Evolutionary conservation across 257 asterid genomes (phyloP).

Genomic region (Nemophila menziesii): DNA sequence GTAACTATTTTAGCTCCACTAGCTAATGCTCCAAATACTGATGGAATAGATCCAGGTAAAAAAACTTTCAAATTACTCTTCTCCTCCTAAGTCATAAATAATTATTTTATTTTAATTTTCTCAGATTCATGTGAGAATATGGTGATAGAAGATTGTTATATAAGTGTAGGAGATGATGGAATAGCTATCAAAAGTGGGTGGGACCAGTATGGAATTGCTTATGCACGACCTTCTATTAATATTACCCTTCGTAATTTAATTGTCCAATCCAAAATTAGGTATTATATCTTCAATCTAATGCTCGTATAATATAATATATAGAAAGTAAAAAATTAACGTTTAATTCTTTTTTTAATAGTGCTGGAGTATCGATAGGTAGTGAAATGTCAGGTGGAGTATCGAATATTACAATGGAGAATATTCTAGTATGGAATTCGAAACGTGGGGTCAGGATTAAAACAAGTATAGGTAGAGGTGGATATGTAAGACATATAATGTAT

Average conservation of each 20-base stretch:
- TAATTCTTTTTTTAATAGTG: slow-evolving; percentile 33
- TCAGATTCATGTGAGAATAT: slow-evolving; percentile 77
- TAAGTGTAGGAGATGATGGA: slow-evolving; percentile 86
- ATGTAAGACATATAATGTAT: slow-evolving; percentile 49
- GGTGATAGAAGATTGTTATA: slow-evolving; percentile 74
- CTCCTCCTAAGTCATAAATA: too few relatives aligned
- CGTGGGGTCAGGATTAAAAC: slow-evolving; percentile 84
- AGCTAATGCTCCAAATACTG: slow-evolving; percentile 82
- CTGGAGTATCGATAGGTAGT: slow-evolving; percentile 91
- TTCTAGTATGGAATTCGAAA: slow-evolving; percentile 78
- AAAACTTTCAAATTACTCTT: slow-evolving; percentile 5
- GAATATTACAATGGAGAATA: slow-evolving; percentile 55
- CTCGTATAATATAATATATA: not conserved
- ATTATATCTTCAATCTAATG: slow-evolving; percentile 1
- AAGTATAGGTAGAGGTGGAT: slow-evolving; percentile 80
- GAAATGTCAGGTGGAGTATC: slow-evolving; percentile 97
- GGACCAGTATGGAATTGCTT: slow-evolving; percentile 98
- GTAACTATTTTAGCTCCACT: slow-evolving; percentile 85
- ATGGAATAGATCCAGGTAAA: slow-evolving; percentile 96
- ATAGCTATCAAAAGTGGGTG: slow-evolving; percentile 96
- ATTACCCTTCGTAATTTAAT: slow-evolving; percentile 63
- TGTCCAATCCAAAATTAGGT: slow-evolving; percentile 87
- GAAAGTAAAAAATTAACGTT: too few relatives aligned
- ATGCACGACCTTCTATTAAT: slow-evolving; percentile 67
- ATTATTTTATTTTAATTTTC: too few relatives aligned